Base-by-base conservation (phyloP, 176 grass and related monocot species). In the Musa itinerans region DNA sequence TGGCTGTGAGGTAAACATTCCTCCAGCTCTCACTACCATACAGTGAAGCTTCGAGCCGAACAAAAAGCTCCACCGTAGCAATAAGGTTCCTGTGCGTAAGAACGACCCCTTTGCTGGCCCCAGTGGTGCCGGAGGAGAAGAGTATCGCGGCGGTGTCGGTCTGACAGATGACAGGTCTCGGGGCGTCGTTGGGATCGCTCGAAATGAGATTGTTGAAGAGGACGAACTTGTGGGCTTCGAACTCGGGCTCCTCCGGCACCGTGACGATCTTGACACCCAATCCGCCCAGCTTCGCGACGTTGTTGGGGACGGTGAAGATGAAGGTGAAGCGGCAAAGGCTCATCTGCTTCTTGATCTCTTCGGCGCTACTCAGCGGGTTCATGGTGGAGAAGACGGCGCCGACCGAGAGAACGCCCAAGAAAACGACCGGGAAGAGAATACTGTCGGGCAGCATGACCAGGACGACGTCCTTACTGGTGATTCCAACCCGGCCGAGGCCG, bases 61-160 rank as follows among this genome's bases (percentile, higher is more conserved):
- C 84, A 72, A 97, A 97, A 29, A 90, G 80, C 71, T 90, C 83
- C 50, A 89, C 79, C 83, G 82, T 86, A 68, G 89, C 74, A 63
- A 97, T 93, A 20, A 97, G 79, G 74, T 97, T 96, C n/a, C 83
- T 52, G 62, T 96, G 92, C 43, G 89, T 86, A 23, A 97, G 77
- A 80, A 89, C 80, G 15, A 90, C 88, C 22, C 93, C 92, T 82
- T 92, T 96, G 83, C 78, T 83, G 25, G 74, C 82, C 10, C 92
- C 92, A 2, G 87, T 68, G 16, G 92, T 96, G 48, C 92, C 92
- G 16, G 92, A 96, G 9, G 92, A 96, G 83, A 88, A 92, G 23
- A 96, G 89, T 66, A 96, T 69, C 68, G 92, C 92, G 16, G 89
- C 92, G 11, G 81, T 50, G 69, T 78, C 83, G 6, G 84, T 84